Evolutionary conservation across 495 filamentous ascomycete species (phyloP), one percentile per base, ranked within the genome.

Genomic region (Neurospora sp.): DNA sequence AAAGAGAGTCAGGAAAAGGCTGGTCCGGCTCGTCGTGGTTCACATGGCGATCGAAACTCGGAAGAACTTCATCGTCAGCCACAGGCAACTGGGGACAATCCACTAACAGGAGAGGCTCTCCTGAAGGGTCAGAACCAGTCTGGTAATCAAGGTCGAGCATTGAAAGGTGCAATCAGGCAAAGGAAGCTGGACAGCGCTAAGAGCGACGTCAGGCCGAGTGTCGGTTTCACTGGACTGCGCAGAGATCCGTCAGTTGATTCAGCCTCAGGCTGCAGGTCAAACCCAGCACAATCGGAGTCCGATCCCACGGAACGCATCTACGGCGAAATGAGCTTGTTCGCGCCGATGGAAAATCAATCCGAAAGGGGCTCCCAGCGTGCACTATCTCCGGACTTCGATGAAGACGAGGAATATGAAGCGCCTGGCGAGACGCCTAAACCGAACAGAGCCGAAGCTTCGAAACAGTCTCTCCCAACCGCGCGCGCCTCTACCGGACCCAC

Each of bases 301-400:
- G 87, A 89, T 74, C 87, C 87, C 7, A 85, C 84, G 27, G 87
- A 88, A 72, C 85, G 87, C 20, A 89, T 89, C 27, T 81, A 86
- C 49, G 84, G 82, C 18, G 87, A 89, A 75, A 84, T 86, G 77
- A 84, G 83, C 42, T 83, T 89, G 3, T 89, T 89, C 72, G 87
- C 87, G 12, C 85, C 85, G 0, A 78, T 80, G 69, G 87, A 88
- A 39, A 85, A 85, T 72, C 84, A 86, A 46, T 89, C 87, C 10
- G 86, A 89, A 74, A 83, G 80, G 40, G 84, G 86, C 27, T 88
- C 87, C 9, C 76, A 86, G 37, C 84, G 86, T 54, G 84, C 82
- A 20, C 82, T 82, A 1, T 88, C 87, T 16, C 85, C 84, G 12
- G 74, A 78, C 39, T 74, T 80, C 7, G 81, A 83, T 35, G 74